These are phyloP conservation scores for Boletales sp. DNA, from an alignment of 768 basidiomycete species.

Conservation along the genomic window DNA sequence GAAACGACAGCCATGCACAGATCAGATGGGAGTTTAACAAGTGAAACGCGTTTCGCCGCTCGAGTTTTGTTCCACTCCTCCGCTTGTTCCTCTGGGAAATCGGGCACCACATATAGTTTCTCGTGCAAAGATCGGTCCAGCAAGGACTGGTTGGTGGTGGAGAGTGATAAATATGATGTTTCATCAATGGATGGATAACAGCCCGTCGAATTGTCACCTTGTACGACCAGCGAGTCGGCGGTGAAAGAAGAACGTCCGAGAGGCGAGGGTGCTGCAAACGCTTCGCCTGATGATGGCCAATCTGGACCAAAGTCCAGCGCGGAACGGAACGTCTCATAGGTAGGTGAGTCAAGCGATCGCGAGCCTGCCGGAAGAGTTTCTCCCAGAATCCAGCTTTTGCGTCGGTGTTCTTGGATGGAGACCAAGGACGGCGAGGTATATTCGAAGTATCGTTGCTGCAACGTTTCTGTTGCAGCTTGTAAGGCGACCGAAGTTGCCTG, in stretches of 20 bases:
- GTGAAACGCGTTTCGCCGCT: conserved; percentile 79
- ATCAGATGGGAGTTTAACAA: conserved; percentile 68
- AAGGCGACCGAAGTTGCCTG: conserved; percentile 68
- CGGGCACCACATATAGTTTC: conserved; percentile 43
- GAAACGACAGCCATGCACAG: conserved; percentile 29
- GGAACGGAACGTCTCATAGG: conserved; percentile 63
- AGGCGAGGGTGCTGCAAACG: conserved; percentile 31
- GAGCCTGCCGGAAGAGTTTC: conserved; percentile 8
- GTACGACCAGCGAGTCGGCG: conserved; percentile 36
- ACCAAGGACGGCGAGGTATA: conserved; percentile 32
- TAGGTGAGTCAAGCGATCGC: conserved; percentile 41
- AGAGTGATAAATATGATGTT: conserved; percentile 21
- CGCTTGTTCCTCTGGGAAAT: conserved; percentile 63
- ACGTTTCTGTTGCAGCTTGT: conserved; percentile 63
- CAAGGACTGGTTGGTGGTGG: conserved; percentile 16
- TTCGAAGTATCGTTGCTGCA: conserved; percentile 44
- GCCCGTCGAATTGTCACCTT: conserved; percentile 29
- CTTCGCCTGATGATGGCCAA: conserved; percentile 44
- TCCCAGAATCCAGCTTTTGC: conserved; percentile 13
- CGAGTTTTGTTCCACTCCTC: conserved; percentile 87
- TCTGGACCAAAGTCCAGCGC: conserved; percentile 55
- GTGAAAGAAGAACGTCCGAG: conserved; percentile 27
- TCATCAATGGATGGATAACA: conserved; percentile 30
- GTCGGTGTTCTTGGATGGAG: conserved; percentile 28
- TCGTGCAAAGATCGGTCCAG: conserved; percentile 37